phyloP scores from a whole-genome alignment of 768 basidiomycete genomes.

The Lactarius deliciosus region DNA sequence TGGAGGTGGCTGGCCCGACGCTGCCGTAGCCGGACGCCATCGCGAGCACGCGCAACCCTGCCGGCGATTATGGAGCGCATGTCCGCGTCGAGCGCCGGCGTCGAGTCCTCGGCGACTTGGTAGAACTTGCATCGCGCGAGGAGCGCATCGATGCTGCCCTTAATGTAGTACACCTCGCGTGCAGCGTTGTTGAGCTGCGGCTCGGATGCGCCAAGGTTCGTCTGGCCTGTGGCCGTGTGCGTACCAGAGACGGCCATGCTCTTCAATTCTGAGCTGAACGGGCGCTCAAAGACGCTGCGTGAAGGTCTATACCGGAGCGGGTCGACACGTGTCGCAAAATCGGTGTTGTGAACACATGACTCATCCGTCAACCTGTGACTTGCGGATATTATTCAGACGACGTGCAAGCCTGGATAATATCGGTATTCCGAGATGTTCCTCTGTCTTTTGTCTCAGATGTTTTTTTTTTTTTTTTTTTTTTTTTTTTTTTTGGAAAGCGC shows the following conservation, averaged over 20 bases:
- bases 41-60: constrained; percentile 83
- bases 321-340: no score
- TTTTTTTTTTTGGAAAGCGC: no score
- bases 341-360: no score
- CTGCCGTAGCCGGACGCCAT: constrained; percentile 86
- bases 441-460: no score
- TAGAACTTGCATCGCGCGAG: constrained; percentile 86
- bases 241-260: constrained; percentile 86
- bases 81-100: constrained; percentile 70
- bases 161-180: constrained; percentile 85
- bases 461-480: no score
- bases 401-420: no score
- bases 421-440: no score
- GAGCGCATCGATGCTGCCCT: constrained; percentile 88
- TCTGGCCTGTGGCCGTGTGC: constrained; percentile 35
- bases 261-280: constrained; percentile 93
- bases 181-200: constrained; percentile 37
- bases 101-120: constrained; percentile 87
- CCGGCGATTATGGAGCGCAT: constrained; percentile 65
- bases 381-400: no score
- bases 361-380: no score
- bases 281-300: constrained; percentile 67
- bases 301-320: constrained; percentile 48
- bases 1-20: constrained; percentile 39
- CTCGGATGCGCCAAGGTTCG: constrained; percentile 28